These are phyloP conservation scores for Lagerstroemia speciosa DNA, from an alignment of 345 rosid genomes.

Conservation along the genomic window DNA sequence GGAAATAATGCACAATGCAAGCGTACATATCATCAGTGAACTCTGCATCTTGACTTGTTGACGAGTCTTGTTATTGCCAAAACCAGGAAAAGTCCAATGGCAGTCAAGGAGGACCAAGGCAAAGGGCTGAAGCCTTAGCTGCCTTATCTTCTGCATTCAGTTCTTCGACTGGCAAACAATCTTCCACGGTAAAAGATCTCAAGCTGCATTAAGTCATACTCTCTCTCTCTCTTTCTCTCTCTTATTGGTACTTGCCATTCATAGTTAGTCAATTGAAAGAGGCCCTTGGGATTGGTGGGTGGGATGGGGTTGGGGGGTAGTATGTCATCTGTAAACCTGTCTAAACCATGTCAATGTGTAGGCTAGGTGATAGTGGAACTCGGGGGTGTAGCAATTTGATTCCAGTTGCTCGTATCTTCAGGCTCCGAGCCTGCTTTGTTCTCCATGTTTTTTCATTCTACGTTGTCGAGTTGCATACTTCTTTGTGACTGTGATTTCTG, in stretches of 20 bases:
- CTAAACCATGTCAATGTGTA: not conserved
- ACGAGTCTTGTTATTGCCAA: not conserved
- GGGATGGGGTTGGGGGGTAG: too few species aligned
- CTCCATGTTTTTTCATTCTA: too few species aligned
- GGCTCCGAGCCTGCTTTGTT: not conserved
- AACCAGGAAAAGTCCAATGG: slow-evolving; percentile 65
- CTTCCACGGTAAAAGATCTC: slow-evolving; percentile 33
- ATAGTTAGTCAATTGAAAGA: not conserved
- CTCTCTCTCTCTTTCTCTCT: not conserved
- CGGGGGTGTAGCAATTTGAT: not conserved
- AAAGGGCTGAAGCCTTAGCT: slow-evolving; percentile 95
- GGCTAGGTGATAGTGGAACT: too few species aligned
- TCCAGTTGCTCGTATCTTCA: not conserved
- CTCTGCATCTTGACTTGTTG: not conserved
- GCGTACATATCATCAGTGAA: too few species aligned
- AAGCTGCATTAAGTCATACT: not conserved
- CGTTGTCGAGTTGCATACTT: too few species aligned
- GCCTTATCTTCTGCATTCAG: slow-evolving; percentile 85
- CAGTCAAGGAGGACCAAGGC: slow-evolving; percentile 81
- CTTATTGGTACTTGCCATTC: not conserved
- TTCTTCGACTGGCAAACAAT: slow-evolving; percentile 46
- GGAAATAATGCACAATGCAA: too few species aligned
- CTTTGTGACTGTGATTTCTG: not conserved
- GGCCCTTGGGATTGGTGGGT: too few species aligned
- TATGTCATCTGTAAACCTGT: not conserved